Base-by-base conservation (phyloP, 192 early-diverging fungal species). In the Podila minutissima region DNA sequence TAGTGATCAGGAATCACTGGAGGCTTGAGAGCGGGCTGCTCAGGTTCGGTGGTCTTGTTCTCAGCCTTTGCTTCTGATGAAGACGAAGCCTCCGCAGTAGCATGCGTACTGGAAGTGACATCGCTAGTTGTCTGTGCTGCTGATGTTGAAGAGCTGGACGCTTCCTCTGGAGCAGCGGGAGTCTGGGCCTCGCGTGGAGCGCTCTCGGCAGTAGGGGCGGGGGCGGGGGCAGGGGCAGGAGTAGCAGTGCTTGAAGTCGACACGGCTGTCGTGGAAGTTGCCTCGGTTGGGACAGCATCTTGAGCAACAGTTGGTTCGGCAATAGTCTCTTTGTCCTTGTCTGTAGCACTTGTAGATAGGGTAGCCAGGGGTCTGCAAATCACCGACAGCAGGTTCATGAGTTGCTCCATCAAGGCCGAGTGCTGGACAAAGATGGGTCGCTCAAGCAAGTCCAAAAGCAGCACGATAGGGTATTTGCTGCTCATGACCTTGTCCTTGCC, bases 361-460 rank as follows among this genome's bases (percentile, higher is more conserved):
- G 87, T 75, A 19, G 93, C 86, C 74, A 97, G 86, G 11, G 92
- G 93, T 61, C 93, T 89, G 38, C 94, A 90, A 62, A 98, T 91
- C 9, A 90, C 90, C 0, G 94, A 88, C 28, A 99, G 83, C 35
- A 98, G 83, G 62, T 92, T 90, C 92, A 97, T 96, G 22, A 97
- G 74, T 62, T 94, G 91, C 82, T 97, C 98, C 85, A 97, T 92
- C 49, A 99, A 71, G 15, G 83, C 82, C 4, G 93, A 85, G 72
- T 95, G 95, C 58, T 92, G 85, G 17, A 96, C 87, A 74, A 97
- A 96, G 20, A 91, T 88, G 19, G 93, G 93, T 58, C 93, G 88
- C 62, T 96, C 95, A 59, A 99, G 83, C 50, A 99, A 85, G 66
- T 89, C 89, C 60, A 99, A 83, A 67, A 99, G 82, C 10, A 95